Conservation (phyloP, 371 early-diverging fungal genomes). For the Saksenaea oblongispora region DNA sequence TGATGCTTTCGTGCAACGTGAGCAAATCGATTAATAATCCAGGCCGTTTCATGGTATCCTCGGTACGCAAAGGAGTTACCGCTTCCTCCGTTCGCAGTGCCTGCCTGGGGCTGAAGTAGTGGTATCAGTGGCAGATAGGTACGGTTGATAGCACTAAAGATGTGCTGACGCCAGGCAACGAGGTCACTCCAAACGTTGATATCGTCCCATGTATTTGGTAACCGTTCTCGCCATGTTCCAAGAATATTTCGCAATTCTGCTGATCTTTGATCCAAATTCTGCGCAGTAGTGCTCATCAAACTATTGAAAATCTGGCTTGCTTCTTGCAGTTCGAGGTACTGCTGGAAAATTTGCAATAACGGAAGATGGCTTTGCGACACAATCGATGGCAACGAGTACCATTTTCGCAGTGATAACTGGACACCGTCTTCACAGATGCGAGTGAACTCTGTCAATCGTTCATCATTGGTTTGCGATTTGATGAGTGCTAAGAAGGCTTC, state of each 20-base stretch:
- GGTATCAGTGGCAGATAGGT: conserved; percentile 90
- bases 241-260: conserved; percentile 89
- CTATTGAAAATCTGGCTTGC: conserved; percentile 87
- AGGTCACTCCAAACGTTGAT: conserved; percentile 98
- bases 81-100: conserved; percentile 54
- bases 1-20: conserved; percentile 96
- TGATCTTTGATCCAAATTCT: conserved; percentile 82
- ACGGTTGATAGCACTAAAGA: conserved; percentile 95
- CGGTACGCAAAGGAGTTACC: conserved; percentile 91
- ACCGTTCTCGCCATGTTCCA: conserved; percentile 96
- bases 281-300: conserved; percentile 72
- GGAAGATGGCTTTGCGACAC: conserved; percentile 87
- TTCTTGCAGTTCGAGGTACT: conserved; percentile 93
- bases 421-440: conserved; percentile 88
- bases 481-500: conserved; percentile 83
- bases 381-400: conserved; percentile 84
- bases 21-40: conserved; percentile 99
- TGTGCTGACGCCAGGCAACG: conserved; percentile 97
- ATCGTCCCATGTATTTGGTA: conserved; percentile 97
- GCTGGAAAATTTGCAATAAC: conserved; percentile 91
- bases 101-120: conserved; percentile 52
- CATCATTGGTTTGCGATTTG: conserved; percentile 68
- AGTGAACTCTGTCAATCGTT: conserved; percentile 71
- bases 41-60: conserved; percentile 99
- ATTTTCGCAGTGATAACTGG: conserved; percentile 80